These are phyloP conservation scores for Arthroderma sp. DNA, from an alignment of 2,329 filamentous ascomycete species.

Conservation along the genomic window DNA sequence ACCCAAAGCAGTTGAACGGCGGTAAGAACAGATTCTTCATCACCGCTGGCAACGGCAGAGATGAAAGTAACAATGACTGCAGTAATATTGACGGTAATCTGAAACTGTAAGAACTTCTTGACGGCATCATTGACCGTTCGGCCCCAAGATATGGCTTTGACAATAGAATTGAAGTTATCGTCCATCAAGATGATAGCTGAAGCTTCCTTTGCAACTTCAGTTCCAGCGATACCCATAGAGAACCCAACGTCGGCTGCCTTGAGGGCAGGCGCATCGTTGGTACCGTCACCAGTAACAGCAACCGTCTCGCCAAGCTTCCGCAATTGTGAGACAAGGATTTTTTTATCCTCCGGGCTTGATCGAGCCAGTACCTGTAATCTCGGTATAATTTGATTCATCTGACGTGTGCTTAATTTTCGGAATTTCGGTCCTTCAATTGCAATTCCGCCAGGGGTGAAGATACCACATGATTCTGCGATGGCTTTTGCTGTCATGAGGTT, in stretches of 20 bases:
- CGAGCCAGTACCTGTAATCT: conserved; percentile 51
- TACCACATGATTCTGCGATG: conserved; percentile 61
- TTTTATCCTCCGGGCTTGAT: conserved; percentile 55
- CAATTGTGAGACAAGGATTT: conserved; percentile 48
- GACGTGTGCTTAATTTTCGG: conserved; percentile 44
- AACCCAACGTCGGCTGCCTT: conserved; percentile 56
- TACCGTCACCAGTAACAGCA: conserved; percentile 52
- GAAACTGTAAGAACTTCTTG: conserved; percentile 50
- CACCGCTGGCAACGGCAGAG: conserved; percentile 61
- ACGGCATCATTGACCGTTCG: conserved; percentile 55
- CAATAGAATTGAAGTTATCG: conserved; percentile 52
- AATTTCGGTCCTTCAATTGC: conserved; percentile 59
- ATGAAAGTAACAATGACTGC: conserved; percentile 84
- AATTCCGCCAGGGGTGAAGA: conserved; percentile 44
- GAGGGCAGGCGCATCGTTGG: conserved; percentile 53
- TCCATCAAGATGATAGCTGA: conserved; percentile 55
- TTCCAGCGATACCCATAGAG: conserved; percentile 55
- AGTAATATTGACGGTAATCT: conserved; percentile 76
- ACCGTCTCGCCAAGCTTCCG: conserved; percentile 50
- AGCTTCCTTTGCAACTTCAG: conserved; percentile 55
- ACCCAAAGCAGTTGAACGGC: conserved; percentile 93
- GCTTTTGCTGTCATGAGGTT: conserved; percentile 60
- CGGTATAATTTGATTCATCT: conserved; percentile 48
- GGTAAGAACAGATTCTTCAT: conserved; percentile 64
- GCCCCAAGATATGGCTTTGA: conserved; percentile 55